phyloP scores from a whole-genome alignment of 495 filamentous ascomycete species.

The Zalerion maritima region DNA sequence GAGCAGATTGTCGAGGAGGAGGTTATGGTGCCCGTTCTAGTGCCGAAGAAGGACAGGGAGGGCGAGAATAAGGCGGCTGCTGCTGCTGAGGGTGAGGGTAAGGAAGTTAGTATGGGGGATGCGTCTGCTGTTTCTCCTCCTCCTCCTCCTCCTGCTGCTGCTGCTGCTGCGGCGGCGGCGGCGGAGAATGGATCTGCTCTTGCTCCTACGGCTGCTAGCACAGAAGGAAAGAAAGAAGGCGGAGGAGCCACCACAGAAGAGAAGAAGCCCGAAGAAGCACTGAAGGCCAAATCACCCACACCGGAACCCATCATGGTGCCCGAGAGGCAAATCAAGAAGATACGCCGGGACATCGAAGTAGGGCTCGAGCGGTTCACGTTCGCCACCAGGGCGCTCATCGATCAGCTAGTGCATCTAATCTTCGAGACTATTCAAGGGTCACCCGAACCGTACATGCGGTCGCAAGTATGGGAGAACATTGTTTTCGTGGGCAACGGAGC shows the following conservation, averaged over 20 bases:
- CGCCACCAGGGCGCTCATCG: constrained; percentile 56
- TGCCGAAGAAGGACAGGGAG: constrained; percentile 25
- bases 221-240: constrained; percentile 7
- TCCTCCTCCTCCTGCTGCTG: constrained; percentile 8
- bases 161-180: constrained; percentile 11
- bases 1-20: constrained; percentile 61
- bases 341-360: constrained; percentile 66
- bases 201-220: constrained; percentile 8
- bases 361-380: constrained; percentile 79
- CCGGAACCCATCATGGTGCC: neutral
- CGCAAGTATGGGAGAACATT: constrained; percentile 77
- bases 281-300: constrained; percentile 3
- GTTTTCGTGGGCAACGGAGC: constrained; percentile 82
- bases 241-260: constrained; percentile 1
- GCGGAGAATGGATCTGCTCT: constrained; percentile 15
- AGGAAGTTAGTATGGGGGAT: constrained; percentile 26
- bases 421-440: constrained; percentile 68
- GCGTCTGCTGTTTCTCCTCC: constrained; percentile 17
- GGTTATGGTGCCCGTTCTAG: constrained; percentile 32
- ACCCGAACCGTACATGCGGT: constrained; percentile 62
- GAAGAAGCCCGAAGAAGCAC: neutral
- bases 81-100: constrained; percentile 20
- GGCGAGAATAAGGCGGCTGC: constrained; percentile 19
- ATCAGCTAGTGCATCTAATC: constrained; percentile 66
- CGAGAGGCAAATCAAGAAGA: constrained; percentile 24